phyloP scores from a whole-genome alignment of 2,329 filamentous ascomycete species.

The Ophiocordyceps camponoti-floridani region DNA sequence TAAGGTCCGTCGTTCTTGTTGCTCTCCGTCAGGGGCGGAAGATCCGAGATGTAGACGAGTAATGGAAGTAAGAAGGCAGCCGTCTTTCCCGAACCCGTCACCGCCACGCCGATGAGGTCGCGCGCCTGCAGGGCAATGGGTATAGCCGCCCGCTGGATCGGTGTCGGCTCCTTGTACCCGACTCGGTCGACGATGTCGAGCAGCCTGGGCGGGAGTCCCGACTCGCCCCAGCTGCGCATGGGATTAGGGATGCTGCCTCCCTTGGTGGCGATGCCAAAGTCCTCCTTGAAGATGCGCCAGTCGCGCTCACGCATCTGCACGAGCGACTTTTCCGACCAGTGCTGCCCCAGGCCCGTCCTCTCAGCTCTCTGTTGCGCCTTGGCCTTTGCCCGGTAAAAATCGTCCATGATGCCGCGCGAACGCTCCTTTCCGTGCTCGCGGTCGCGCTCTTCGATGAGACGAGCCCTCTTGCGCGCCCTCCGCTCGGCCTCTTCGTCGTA shows the following conservation, averaged over 20 bases:
- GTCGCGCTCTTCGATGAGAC: constrained; percentile 58
- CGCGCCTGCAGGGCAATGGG: constrained; percentile 84
- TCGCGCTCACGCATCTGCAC: constrained; percentile 93
- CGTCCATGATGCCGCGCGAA: constrained; percentile 66
- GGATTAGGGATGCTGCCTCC: constrained; percentile 85
- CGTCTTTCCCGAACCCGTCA: constrained; percentile 96
- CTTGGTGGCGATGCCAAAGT: constrained; percentile 92
- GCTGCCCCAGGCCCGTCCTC: constrained; percentile 66
- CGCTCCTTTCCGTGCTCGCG: constrained; percentile 56
- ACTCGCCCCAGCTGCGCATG: constrained; percentile 89
- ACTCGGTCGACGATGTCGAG: constrained; percentile 69
- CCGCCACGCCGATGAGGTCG: constrained; percentile 94
- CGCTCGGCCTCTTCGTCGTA: constrained; percentile 37
- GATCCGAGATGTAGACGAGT: constrained; percentile 81
- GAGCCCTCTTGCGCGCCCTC: constrained; percentile 38
- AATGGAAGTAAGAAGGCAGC: constrained; percentile 85
- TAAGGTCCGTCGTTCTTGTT: constrained; percentile 94
- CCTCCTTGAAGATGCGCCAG: constrained; percentile 99
- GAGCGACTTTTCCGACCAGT: constrained; percentile 88
- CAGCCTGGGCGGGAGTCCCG: constrained; percentile 55
- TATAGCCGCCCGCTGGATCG: constrained; percentile 87
- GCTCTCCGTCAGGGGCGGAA: constrained; percentile 66
- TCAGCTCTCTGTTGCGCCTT: constrained; percentile 55
- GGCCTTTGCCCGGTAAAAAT: constrained; percentile 44
- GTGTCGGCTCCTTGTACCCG: constrained; percentile 79